These are phyloP conservation scores for Colletotrichum tofieldiae DNA, from an alignment of 2,329 filamentous ascomycete species.

Conservation along the genomic window DNA sequence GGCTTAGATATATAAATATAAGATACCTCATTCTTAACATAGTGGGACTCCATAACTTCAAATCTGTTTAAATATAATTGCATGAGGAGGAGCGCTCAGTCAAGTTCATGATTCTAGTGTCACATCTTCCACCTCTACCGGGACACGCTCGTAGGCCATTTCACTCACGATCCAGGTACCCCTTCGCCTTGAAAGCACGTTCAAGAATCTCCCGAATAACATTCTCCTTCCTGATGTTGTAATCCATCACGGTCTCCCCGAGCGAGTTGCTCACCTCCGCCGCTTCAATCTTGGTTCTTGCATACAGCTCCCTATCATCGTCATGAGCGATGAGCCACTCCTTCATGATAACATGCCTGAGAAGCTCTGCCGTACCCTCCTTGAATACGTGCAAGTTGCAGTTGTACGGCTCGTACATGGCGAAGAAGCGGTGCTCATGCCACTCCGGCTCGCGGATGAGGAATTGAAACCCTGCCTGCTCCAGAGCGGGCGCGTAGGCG, in stretches of 20 bases:
- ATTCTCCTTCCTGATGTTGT: conserved; percentile 59
- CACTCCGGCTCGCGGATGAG: conserved; percentile 62
- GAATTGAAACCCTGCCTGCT: conserved; percentile 62
- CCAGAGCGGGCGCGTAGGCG: conserved; percentile 60
- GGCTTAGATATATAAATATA: too few species aligned
- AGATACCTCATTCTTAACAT: background rate
- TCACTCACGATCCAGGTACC: conserved; percentile 30
- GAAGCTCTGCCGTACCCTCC: conserved; percentile 57
- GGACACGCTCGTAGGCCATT: background rate
- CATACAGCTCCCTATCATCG: conserved; percentile 59
- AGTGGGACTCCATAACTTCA: background rate
- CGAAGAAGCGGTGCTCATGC: conserved; percentile 65
- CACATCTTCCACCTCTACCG: background rate
- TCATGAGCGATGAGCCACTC: conserved; percentile 59
- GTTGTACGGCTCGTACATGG: conserved; percentile 51
- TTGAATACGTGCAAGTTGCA: conserved; percentile 67
- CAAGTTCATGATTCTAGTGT: background rate
- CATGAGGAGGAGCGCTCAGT: background rate
- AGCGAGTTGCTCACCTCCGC: conserved; percentile 49
- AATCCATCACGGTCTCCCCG: conserved; percentile 55
- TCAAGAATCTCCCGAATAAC: conserved; percentile 57
- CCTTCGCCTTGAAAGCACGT: conserved; percentile 51
- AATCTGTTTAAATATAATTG: background rate
- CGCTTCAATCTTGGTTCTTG: conserved; percentile 55
- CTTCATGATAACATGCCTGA: conserved; percentile 61